Conservation (phyloP, 805 yeast species). For the Kodamaea sagamina region DNA sequence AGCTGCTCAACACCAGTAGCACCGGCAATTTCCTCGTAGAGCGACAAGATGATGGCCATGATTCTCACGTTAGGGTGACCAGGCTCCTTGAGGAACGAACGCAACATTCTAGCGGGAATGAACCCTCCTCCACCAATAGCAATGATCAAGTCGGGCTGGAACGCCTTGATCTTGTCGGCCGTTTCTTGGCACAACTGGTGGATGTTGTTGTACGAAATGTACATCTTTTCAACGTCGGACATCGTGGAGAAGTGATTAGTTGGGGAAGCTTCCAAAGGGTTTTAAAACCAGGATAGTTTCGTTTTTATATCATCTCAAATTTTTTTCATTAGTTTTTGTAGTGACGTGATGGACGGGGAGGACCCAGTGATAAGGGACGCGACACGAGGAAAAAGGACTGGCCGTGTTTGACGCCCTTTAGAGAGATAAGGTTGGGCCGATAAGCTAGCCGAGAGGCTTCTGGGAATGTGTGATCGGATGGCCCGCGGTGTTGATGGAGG, state of each 20-base stretch:
- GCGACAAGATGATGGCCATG: slow-evolving; percentile 90
- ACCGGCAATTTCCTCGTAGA: slow-evolving; percentile 72
- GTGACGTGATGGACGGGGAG: not conserved
- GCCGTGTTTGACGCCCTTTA: too few relatives aligned
- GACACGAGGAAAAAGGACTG: too few relatives aligned
- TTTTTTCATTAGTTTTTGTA: slow-evolving; percentile 6
- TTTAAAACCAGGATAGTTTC: not conserved
- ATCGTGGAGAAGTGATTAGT: slow-evolving; percentile 5
- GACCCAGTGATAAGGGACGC: not conserved
- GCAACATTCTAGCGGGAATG: slow-evolving; percentile 93
- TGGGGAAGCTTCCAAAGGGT: slow-evolving; percentile 3
- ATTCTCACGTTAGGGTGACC: slow-evolving; percentile 88
- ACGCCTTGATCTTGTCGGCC: slow-evolving; percentile 62
- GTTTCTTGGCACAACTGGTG: slow-evolving; percentile 69
- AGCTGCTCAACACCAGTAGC: slow-evolving; percentile 47
- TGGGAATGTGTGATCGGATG: too few relatives aligned
- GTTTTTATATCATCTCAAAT: slow-evolving; percentile 6
- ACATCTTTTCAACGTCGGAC: slow-evolving; percentile 50
- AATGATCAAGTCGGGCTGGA: slow-evolving; percentile 86
- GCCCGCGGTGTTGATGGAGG: too few relatives aligned
- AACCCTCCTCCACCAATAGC: slow-evolving; percentile 99
- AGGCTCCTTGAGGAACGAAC: slow-evolving; percentile 87
- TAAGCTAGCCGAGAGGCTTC: too few relatives aligned
- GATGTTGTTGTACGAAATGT: slow-evolving; percentile 78
- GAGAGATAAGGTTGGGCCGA: too few relatives aligned